These are phyloP conservation scores for Metschnikowia lunata DNA, from an alignment of 805 yeast genomes.

Conservation along the genomic window DNA sequence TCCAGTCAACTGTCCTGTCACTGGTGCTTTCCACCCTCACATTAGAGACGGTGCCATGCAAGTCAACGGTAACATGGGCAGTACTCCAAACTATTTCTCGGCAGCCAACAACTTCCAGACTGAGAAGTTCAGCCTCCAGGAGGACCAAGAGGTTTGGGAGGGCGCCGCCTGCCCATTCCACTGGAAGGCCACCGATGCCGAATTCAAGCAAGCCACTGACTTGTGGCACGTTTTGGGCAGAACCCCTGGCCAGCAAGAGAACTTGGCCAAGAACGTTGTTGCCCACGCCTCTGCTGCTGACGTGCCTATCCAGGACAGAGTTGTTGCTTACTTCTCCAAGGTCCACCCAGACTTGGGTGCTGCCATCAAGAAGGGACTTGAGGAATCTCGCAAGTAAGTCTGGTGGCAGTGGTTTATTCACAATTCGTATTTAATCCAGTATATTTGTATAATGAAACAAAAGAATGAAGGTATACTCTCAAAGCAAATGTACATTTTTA, in stretches of 20 bases:
- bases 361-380: slow-evolving; percentile 60
- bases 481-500: no score
- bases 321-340: slow-evolving; percentile 68
- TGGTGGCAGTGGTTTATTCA: not conserved
- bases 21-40: slow-evolving; percentile 54
- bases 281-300: slow-evolving; percentile 68
- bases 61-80: slow-evolving; percentile 61
- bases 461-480: no score
- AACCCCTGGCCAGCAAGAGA: slow-evolving; percentile 77
- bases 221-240: slow-evolving; percentile 76
- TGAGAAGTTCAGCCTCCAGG: slow-evolving; percentile 45
- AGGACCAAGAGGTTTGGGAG: slow-evolving; percentile 74
- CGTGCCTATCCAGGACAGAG: slow-evolving; percentile 73
- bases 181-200: slow-evolving; percentile 74
- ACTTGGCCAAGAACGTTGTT: slow-evolving; percentile 80
- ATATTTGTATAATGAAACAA: no score
- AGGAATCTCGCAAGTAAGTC: slow-evolving; percentile 44
- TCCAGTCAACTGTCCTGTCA: slow-evolving; percentile 82
- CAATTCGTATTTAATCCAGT: no score
- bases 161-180: slow-evolving; percentile 84
- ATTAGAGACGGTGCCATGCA: slow-evolving; percentile 79
- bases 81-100: slow-evolving; percentile 69
- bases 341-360: slow-evolving; percentile 67
- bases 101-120: slow-evolving; percentile 51
- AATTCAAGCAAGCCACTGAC: slow-evolving; percentile 71